Percentiles rank a stretch among this genome's conserved stretches.
phyloP scores from a whole-genome alignment of 768 basidiomycete genomes.

The Suillus cothurnatus region DNA sequence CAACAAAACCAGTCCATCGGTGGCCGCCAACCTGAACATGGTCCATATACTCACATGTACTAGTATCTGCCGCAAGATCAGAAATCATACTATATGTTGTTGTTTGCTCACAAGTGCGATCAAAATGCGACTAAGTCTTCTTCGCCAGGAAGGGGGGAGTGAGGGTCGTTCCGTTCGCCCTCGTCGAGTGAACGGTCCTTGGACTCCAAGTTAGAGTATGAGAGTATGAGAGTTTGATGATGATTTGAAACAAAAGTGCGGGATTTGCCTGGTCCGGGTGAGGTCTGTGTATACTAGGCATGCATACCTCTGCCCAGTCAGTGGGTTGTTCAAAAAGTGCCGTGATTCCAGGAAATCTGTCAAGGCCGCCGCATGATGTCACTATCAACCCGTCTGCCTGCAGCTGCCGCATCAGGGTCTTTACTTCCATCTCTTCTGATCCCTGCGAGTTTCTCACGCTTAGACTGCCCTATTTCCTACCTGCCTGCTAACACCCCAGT shows the following conservation, averaged over 20 bases:
- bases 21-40: not conserved
- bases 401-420: not conserved
- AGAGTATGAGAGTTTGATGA: not conserved
- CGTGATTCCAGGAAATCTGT: not conserved
- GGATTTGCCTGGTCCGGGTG: not conserved
- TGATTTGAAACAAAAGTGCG: too few relatives aligned
- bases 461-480: not conserved
- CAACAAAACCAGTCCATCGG: not conserved
- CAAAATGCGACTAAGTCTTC: not conserved
- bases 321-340: not conserved
- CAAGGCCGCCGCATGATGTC: not conserved
- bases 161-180: not conserved
- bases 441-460: not conserved
- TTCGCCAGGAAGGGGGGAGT: not conserved
- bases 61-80: not conserved
- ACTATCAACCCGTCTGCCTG: not conserved
- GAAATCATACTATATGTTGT: not conserved
- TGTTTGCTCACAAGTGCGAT: not conserved
- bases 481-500: not conserved
- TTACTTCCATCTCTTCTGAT: not conserved
- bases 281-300: not conserved
- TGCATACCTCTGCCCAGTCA: not conserved
- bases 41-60: not conserved
- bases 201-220: not conserved
- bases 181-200: not conserved